phyloP scores from a whole-genome alignment of 805 yeast species.

The Saccharomycopsis babjevae region DNA sequence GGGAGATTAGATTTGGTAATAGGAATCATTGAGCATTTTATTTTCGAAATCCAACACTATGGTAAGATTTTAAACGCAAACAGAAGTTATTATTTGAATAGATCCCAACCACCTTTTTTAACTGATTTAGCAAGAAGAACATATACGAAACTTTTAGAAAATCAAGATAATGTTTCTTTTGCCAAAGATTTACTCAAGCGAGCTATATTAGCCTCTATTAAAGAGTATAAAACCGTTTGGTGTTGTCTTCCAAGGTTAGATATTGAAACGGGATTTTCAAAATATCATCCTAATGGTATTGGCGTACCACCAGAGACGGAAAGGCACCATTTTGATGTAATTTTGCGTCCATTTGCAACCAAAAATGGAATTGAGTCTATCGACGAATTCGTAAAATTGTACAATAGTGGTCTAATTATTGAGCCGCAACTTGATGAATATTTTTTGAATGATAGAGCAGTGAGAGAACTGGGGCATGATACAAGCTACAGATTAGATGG shows the following conservation, averaged over 20 bases:
- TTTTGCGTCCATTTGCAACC: slow-evolving; percentile 56
- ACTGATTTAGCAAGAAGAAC: slow-evolving; percentile 82
- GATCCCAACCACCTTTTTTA: slow-evolving; percentile 95
- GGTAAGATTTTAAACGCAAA: slow-evolving; percentile 93
- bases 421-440: slow-evolving; percentile 86
- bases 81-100: slow-evolving; percentile 77
- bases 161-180: slow-evolving; percentile 35
- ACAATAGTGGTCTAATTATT: slow-evolving; percentile 51
- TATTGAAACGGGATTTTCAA: slow-evolving; percentile 63
- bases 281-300: slow-evolving; percentile 80
- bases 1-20: slow-evolving; percentile 59
- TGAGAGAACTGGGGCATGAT: slow-evolving; percentile 94
- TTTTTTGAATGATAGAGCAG: slow-evolving; percentile 86
- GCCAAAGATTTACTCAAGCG: slow-evolving; percentile 54
- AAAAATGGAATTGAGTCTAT: slow-evolving; percentile 43
- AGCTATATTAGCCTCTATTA: slow-evolving; percentile 69
- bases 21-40: slow-evolving; percentile 87
- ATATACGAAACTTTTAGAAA: slow-evolving; percentile 40
- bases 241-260: slow-evolving; percentile 63
- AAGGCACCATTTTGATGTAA: slow-evolving; percentile 69
- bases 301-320: slow-evolving; percentile 98
- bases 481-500: slow-evolving; percentile 88
- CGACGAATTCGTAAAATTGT: slow-evolving; percentile 56
- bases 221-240: slow-evolving; percentile 83
- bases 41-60: slow-evolving; percentile 80